These are phyloP conservation scores for Acarospora socialis DNA, from an alignment of 2,329 filamentous ascomycete species.

Conservation along the genomic window DNA sequence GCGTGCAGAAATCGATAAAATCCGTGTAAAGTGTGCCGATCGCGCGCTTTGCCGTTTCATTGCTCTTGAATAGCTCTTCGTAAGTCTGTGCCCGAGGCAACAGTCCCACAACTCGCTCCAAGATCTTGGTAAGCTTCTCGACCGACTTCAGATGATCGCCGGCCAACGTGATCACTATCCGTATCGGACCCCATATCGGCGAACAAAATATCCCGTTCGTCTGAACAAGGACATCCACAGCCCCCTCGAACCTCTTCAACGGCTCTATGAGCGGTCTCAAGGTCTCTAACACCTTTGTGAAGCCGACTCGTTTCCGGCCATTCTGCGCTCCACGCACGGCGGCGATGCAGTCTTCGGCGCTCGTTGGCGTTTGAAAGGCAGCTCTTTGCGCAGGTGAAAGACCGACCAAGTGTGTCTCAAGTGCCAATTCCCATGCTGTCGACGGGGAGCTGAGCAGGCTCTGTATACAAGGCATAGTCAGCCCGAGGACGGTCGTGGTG, in stretches of 20 bases:
- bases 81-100: constrained; percentile 2
- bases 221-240: constrained; percentile 6
- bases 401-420: too few relatives aligned
- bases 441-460: too few relatives aligned
- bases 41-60: constrained; percentile 3
- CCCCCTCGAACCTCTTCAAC: constrained; percentile 5
- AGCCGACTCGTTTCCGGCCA: constrained; percentile 3
- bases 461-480: too few relatives aligned
- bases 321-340: constrained; percentile 1
- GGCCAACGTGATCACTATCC: constrained; percentile 5
- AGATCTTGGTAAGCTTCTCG: constrained; percentile 3
- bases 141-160: constrained; percentile 7
- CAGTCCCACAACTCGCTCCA: constrained; percentile 3
- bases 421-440: too few relatives aligned
- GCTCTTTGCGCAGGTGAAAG: constrained; percentile 2
- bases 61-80: constrained; percentile 2
- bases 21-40: constrained; percentile 5
- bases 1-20: constrained; percentile 5
- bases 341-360: constrained; percentile 1
- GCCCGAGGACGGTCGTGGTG: too few relatives aligned
- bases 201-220: constrained; percentile 1
- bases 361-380: constrained; percentile 2
- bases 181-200: constrained; percentile 6
- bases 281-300: constrained; percentile 2
- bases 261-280: constrained; percentile 3